These are phyloP conservation scores for Bruguiera hainesii DNA, from an alignment of 441 rosid species.

Conservation along the genomic window DNA sequence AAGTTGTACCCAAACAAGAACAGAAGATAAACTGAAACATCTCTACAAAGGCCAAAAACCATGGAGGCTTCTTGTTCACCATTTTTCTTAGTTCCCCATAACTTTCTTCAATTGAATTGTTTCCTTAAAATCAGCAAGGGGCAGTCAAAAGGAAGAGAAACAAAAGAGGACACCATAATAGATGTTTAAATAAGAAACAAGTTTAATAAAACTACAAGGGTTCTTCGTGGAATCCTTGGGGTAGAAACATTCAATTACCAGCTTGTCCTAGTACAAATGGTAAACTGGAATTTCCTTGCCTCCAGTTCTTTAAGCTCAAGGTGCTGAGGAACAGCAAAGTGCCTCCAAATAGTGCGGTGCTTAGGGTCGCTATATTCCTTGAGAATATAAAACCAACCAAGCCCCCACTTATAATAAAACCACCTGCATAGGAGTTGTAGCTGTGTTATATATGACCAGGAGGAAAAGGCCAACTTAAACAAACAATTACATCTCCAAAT, in stretches of 20 bases:
- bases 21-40: background rate
- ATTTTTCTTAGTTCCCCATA: slow-evolving; percentile 1
- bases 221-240: too few species aligned
- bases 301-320: slow-evolving; percentile 81
- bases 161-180: background rate
- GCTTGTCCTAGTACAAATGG: slow-evolving; percentile 93
- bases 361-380: slow-evolving; percentile 51
- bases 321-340: slow-evolving; percentile 76
- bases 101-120: background rate
- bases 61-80: background rate
- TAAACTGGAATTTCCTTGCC: slow-evolving; percentile 81
- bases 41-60: background rate
- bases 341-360: slow-evolving; percentile 63
- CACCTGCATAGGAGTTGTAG: slow-evolving; percentile 34
- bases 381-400: slow-evolving; percentile 68
- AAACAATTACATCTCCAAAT: too few species aligned
- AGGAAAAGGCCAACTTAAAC: too few species aligned
- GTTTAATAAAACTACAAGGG: background rate
- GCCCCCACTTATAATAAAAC: slow-evolving; percentile 59
- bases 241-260: slow-evolving; percentile 37
- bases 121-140: background rate
- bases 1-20: background rate
- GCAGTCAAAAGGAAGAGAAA: background rate
- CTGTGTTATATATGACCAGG: too few species aligned
- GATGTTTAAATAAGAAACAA: background rate